Conservation (phyloP, 2,329 filamentous ascomycete genomes). For the Biscogniauxia sp. region DNA sequence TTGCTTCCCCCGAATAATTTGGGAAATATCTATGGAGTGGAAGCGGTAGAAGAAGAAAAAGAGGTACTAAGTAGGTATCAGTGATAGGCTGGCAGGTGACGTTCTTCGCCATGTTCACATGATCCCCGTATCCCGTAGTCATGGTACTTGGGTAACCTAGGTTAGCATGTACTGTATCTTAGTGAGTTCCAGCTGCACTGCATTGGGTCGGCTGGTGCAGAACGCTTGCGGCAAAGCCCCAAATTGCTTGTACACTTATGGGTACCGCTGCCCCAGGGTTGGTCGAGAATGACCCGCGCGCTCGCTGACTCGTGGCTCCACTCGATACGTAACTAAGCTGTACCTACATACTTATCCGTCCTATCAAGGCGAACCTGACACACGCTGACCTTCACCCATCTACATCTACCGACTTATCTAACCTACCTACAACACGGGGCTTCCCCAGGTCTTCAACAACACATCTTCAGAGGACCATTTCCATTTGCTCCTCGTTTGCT, state of each 20-base stretch:
- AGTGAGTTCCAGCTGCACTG: not conserved
- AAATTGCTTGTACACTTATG: not conserved
- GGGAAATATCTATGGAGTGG: too few relatives aligned
- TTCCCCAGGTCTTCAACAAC: not conserved
- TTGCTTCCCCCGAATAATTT: not conserved
- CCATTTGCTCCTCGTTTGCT: slow-evolving; percentile 15
- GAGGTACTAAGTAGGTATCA: not conserved
- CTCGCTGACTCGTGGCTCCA: not conserved
- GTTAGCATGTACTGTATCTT: too few relatives aligned
- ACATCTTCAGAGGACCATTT: not conserved
- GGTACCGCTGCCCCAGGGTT: not conserved
- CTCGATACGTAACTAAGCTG: not conserved
- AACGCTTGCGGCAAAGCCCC: not conserved
- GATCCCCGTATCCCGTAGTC: not conserved
- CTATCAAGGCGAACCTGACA: not conserved
- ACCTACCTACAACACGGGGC: not conserved
- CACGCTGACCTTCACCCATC: not conserved
- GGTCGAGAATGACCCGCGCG: too few relatives aligned
- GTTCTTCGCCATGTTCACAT: not conserved
- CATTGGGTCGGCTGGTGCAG: not conserved
- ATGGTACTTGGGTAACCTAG: not conserved
- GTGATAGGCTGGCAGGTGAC: not conserved
- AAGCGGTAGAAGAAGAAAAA: too few relatives aligned
- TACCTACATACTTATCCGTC: not conserved
- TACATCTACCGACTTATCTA: not conserved